Base-by-base conservation (phyloP, 169 alveolate genomes). In the Miamiensis avidus region DNA sequence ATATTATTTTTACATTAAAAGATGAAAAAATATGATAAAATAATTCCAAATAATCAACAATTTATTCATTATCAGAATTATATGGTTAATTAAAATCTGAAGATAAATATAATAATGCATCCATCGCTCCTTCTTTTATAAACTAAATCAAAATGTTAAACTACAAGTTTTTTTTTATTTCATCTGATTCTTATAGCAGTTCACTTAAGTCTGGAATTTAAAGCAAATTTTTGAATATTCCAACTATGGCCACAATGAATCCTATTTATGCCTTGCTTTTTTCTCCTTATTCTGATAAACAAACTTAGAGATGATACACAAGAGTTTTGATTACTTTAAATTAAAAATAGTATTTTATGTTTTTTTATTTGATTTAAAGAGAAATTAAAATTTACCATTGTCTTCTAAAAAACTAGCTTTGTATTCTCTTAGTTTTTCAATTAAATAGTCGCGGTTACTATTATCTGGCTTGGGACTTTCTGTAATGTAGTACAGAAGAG, bases 231-330 rank as follows among this genome's bases (percentile, higher is more conserved):
- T 84, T 90, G 74, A 90, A 82, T 15, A 90, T 73, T 29, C 78
- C 82, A 16, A 86, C 69, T n/a, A 90, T 90, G 0, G 87, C 31
- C 34, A 83, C 94, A 74, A 87, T 83, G 88, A 90, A 81, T 25
- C 87, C 25, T 15, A 83, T 85, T 33, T 90, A 91, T 74, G 85
- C 85, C 64, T 87, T 76, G 27, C 6, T 78, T 64, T 76, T 77
- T 30, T 82, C 83, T 29, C 74, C 82, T 33, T 16, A 65, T 49
- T 82, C n/a, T n/a, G n/a, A 25, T 31, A 90, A 33, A 72, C 91
- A 86, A 77, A 77, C 89, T 27, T 88, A 89, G 15, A 90, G 28
- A 75, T 90, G 90, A n/a, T 78, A 4, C 85, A 90, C 83, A 0
- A 90, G 78, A 28, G 82, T 75, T 29, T 65, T 31, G 28, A 87